A percentile compares a stretch with the other conserved stretches of the same genome.
phyloP scores from a whole-genome alignment of 2,329 filamentous ascomycete genomes.

The Sporothrix humicola region DNA sequence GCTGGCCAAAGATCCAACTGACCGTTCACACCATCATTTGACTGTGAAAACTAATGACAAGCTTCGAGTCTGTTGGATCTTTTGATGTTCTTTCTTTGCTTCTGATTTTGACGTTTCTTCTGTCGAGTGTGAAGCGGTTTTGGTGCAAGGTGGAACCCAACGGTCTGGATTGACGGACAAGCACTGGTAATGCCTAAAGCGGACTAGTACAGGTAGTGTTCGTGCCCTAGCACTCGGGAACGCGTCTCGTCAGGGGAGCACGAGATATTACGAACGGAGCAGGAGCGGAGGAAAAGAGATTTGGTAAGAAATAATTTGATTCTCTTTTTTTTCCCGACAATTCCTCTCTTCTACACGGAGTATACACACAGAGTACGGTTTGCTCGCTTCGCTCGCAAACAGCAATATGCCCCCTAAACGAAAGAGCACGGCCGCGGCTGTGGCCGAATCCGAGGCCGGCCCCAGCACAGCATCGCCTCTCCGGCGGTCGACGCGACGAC shows the following conservation, averaged over 20 bases:
- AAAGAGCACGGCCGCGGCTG: not conserved
- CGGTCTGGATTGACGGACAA: not conserved
- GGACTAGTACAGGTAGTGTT: not conserved
- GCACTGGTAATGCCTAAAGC: not conserved
- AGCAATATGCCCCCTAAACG: constrained; percentile 18
- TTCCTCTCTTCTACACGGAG: not conserved
- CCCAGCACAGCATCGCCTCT: not conserved
- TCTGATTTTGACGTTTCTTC: not conserved
- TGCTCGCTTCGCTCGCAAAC: not conserved
- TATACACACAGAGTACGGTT: not conserved
- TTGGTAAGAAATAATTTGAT: not conserved
- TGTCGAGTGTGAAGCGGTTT: not conserved
- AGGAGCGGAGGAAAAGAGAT: not conserved
- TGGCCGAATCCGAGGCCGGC: not conserved
- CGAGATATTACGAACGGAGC: constrained; percentile 2
- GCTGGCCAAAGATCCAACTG: not conserved
- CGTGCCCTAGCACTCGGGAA: not conserved
- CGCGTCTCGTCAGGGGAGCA: constrained; percentile 14
- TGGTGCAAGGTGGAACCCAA: not conserved
- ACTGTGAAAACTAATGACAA: not conserved
- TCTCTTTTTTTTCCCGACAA: not conserved
- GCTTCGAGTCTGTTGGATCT: not conserved
- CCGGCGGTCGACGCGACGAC: constrained; percentile 1
- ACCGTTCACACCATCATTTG: not conserved
- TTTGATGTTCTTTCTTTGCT: not conserved